phyloP scores from a whole-genome alignment of 2,329 filamentous ascomycete species.

The Diplodia mutila region DNA sequence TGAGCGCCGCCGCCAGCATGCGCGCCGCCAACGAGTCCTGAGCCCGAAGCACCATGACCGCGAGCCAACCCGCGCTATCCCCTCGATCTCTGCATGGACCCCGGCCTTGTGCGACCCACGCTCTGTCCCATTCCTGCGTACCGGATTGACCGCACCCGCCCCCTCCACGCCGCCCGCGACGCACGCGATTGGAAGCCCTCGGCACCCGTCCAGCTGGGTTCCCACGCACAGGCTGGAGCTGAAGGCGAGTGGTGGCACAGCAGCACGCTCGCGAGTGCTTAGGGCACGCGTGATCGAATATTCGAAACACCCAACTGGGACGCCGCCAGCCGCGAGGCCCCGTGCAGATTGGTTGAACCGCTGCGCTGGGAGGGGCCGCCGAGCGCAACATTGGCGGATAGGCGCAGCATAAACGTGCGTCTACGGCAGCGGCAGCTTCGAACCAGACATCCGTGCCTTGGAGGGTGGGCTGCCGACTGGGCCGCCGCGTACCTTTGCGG shows the following conservation, averaged over 20 bases:
- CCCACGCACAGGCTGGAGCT: constrained; percentile 24
- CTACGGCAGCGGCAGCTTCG: constrained; percentile 39
- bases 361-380: constrained; percentile 37
- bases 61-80: constrained; percentile 35
- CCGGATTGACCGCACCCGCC: constrained; percentile 33
- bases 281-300: constrained; percentile 47
- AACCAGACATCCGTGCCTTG: constrained; percentile 40
- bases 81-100: constrained; percentile 40
- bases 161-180: constrained; percentile 1
- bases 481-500: constrained; percentile 27
- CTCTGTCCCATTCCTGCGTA: constrained; percentile 45
- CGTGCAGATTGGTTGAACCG: constrained; percentile 44
- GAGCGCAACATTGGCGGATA: constrained; percentile 44
- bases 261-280: constrained; percentile 42
- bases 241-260: constrained; percentile 36
- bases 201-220: constrained; percentile 23
- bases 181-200: constrained; percentile 24
- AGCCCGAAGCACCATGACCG: constrained; percentile 27
- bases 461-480: constrained; percentile 27
- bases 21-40: constrained; percentile 38
- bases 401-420: constrained; percentile 47
- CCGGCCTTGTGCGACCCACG: constrained; percentile 42
- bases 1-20: constrained; percentile 37
- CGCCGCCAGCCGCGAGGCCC: constrained; percentile 37
- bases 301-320: constrained; percentile 47